Evolutionary conservation across 2,329 filamentous ascomycete genomes (phyloP), one percentile per base, ranked within the genome.

Genomic region (Alternaria hordeiaustralica): DNA sequence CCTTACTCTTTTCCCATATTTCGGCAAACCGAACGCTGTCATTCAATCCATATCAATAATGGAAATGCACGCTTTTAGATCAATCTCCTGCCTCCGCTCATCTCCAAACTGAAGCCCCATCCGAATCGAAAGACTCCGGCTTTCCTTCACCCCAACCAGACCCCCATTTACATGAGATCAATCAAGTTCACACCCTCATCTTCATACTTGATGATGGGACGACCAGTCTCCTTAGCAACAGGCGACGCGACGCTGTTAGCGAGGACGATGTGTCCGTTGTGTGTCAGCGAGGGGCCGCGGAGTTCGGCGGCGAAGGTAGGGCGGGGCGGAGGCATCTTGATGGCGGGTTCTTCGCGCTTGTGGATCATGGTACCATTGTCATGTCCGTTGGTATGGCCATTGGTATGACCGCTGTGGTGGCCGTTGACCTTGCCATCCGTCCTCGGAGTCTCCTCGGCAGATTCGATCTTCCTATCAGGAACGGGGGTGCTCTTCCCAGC

Each of bases 251-350:
- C 25, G 13, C 25, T 23, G 23, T 70, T 70, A 2, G 68, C 68
- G 3, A 70, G 64, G 0, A 70, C 33, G 1, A 61, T n/a, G 3
- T 64, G 43, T n/a, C 68, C 68, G 41, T 70, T 65, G 33, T 65
- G 60, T 36, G 58, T 62, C 0, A 44, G 54, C 0, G 30, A 20
- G 0, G 46, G 5, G 2, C 62, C 62, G 6, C 68, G 61, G 15
- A 70, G 64, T 26, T 68, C 58, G 11, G 61, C 44, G 3, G 66
- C 68, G 12, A 70, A 47, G 5, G 57, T 64, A 0, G 55, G 58
- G 5, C 60, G 61, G 4, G 59, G 33, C 11, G 55, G 54, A 15
- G 60, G 50, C 12, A 55, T 20, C 5, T 55, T 61, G 46, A 11
- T 2, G 10, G n/a, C 1, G 2, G 55, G 43, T 28, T 65, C 49